phyloP scores from a whole-genome alignment of 1,284 basidiomycete species.

The Chiua sp. region DNA sequence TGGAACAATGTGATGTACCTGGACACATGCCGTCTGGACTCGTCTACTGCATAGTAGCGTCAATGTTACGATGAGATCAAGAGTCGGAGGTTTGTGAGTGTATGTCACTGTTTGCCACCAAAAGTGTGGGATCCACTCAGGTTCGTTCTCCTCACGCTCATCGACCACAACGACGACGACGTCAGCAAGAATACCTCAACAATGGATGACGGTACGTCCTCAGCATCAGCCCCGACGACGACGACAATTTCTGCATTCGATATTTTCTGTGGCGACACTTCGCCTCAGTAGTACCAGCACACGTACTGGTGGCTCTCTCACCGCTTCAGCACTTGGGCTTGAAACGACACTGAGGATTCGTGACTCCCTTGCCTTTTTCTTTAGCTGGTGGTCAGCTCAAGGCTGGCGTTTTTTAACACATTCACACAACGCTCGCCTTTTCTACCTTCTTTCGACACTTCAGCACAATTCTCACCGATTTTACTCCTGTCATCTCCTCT shows the following conservation, averaged over 20 bases:
- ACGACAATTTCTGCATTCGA: constrained; percentile 43
- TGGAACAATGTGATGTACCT: no score
- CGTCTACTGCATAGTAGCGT: not conserved
- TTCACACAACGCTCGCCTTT: constrained; percentile 21
- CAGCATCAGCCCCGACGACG: constrained; percentile 65
- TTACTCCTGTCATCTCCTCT: constrained; percentile 26
- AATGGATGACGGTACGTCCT: constrained; percentile 85
- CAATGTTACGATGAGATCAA: no score
- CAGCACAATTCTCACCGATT: constrained; percentile 7
- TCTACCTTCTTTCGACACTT: constrained; percentile 2
- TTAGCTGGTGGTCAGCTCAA: constrained; percentile 37
- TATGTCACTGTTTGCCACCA: constrained; percentile 23
- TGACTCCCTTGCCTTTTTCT: constrained; percentile 13
- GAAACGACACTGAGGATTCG: constrained; percentile 31
- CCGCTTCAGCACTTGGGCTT: constrained; percentile 35
- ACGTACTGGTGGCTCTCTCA: constrained; percentile 32
- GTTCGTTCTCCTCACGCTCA: constrained; percentile 4
- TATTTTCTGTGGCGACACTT: constrained; percentile 46
- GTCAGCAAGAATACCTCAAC: constrained; percentile 39
- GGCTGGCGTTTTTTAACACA: constrained; percentile 26
- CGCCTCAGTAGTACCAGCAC: constrained; percentile 41
- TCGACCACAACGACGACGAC: constrained; percentile 26
- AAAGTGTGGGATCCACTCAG: not conserved
- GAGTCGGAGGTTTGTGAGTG: constrained; percentile 8
- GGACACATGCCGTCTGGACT: no score